Evolutionary conservation across 345 rosid species (phyloP).

Genomic region (Xanthoceras sorbifolium): DNA sequence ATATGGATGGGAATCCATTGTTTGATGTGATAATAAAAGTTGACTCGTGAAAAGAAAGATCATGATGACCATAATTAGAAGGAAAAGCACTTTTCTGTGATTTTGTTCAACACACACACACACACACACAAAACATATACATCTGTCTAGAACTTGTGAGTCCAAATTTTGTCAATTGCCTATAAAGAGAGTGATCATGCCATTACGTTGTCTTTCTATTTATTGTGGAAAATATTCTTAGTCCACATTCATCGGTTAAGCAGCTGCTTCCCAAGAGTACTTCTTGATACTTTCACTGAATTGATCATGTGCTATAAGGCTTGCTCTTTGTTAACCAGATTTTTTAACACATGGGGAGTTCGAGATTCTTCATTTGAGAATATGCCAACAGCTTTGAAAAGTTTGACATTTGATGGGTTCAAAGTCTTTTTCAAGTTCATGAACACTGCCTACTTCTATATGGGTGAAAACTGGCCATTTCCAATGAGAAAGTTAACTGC

Average conservation of each 20-base stretch:
- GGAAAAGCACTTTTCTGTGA: conserved; percentile 5
- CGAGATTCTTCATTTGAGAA: not conserved
- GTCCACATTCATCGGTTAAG: conserved; percentile 30
- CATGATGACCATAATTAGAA: not conserved
- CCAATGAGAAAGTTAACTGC: not conserved
- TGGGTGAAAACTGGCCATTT: not conserved
- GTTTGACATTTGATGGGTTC: not conserved
- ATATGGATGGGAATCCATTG: too few species aligned
- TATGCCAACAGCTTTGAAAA: not conserved
- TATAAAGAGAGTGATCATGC: conserved; percentile 12
- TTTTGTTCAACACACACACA: not conserved
- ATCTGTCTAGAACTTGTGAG: not conserved
- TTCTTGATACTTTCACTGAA: too few species aligned
- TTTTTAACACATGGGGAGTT: not conserved
- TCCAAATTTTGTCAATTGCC: not conserved
- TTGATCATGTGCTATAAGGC: too few species aligned
- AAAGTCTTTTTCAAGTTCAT: not conserved
- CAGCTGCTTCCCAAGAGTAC: not conserved
- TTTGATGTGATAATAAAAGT: conserved; percentile 8
- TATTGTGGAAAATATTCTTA: not conserved
- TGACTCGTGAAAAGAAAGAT: conserved; percentile 4
- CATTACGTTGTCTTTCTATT: not conserved
- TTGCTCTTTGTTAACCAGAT: not conserved
- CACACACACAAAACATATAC: not conserved
- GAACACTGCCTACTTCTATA: not conserved